phyloP scores from a whole-genome alignment of 2,329 filamentous ascomycete genomes.

The Cytospora schulzeri region DNA sequence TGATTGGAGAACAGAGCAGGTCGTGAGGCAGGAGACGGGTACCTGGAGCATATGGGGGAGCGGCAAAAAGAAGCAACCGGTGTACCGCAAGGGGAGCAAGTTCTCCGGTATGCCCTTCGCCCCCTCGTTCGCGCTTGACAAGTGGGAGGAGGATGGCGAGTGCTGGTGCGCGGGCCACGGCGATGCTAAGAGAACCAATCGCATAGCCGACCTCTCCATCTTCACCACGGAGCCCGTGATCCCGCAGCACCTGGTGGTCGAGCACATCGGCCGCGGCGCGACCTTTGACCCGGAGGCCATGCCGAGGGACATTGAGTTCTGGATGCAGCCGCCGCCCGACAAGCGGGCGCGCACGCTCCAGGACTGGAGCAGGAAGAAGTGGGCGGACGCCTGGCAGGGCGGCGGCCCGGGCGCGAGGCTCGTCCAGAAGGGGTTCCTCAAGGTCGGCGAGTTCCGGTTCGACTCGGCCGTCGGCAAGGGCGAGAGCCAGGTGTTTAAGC shows the following conservation, averaged over 20 bases:
- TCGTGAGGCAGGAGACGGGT: slow-evolving; percentile 31
- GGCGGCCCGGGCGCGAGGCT: slow-evolving; percentile 34
- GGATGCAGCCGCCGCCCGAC: slow-evolving; percentile 59
- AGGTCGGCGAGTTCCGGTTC: slow-evolving; percentile 60
- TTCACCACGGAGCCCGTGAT: slow-evolving; percentile 59
- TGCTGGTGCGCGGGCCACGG: slow-evolving; percentile 76
- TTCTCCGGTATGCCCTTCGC: slow-evolving; percentile 34
- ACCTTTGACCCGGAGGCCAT: slow-evolving; percentile 64
- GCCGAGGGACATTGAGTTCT: slow-evolving; percentile 71
- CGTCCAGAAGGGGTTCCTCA: slow-evolving; percentile 49
- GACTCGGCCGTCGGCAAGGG: slow-evolving; percentile 44
- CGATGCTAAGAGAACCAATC: slow-evolving; percentile 45
- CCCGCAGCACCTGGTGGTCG: slow-evolving; percentile 70
- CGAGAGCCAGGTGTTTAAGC: slow-evolving; percentile 53
- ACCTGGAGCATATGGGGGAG: slow-evolving; percentile 29
- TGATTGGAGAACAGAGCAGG: slow-evolving; percentile 36
- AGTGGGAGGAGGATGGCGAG: slow-evolving; percentile 80
- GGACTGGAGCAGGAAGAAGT: slow-evolving; percentile 48
- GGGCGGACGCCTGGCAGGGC: slow-evolving; percentile 37
- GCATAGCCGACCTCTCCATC: slow-evolving; percentile 67
- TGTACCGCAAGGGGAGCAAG: slow-evolving; percentile 32
- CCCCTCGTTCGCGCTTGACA: slow-evolving; percentile 59
- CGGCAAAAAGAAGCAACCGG: slow-evolving; percentile 30
- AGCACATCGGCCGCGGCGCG: slow-evolving; percentile 67
- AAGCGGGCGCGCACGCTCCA: slow-evolving; percentile 43